A percentile compares a stretch with the other conserved stretches of the same genome.
Conservation (phyloP, 1,284 basidiomycete species). For the Agaricales sp. region DNA sequence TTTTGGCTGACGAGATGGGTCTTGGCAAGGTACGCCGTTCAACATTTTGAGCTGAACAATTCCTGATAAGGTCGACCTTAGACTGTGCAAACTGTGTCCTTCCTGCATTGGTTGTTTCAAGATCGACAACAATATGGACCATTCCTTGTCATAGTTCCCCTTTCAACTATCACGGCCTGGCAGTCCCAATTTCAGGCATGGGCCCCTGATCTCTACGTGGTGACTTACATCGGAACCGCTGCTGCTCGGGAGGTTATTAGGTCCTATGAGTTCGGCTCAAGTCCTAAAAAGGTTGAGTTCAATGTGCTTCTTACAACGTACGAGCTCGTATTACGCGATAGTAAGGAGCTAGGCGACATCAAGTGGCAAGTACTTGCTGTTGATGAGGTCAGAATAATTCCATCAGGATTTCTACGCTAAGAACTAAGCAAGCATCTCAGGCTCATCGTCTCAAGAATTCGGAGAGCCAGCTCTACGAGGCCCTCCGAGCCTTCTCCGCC, state of each 20-base stretch:
- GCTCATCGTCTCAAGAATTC: conserved; percentile 98
- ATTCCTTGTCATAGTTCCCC: conserved; percentile 94
- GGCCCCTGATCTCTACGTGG: conserved; percentile 96
- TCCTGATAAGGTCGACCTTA: too few relatives aligned
- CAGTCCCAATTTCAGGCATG: conserved; percentile 91
- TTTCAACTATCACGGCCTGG: conserved; percentile 98
- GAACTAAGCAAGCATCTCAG: conserved; percentile 28
- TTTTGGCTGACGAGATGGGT: conserved; percentile 99
- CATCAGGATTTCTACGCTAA: conserved; percentile 1
- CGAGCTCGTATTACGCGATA: conserved; percentile 90
- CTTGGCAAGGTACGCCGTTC: conserved; percentile 72
- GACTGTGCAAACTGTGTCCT: conserved; percentile 95
- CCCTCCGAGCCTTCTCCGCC: conserved; percentile 81
- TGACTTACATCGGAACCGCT: conserved; percentile 93
- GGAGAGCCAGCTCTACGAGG: conserved; percentile 95
- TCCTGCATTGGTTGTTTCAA: conserved; percentile 94
- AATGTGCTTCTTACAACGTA: conserved; percentile 98
- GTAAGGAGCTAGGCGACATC: conserved; percentile 83
- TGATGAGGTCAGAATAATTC: conserved; percentile 63
- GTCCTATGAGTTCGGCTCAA: conserved; percentile 83
- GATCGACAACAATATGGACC: conserved; percentile 92
- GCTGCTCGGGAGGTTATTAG: conserved; percentile 87
- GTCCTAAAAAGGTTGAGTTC: conserved; percentile 87
- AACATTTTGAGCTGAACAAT: too few relatives aligned
- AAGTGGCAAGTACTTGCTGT: conserved; percentile 97